A percentile compares a stretch with the other conserved stretches of the same genome.
Evolutionary conservation across 371 early-diverging fungal genomes (phyloP).

Genomic region (Lichtheimia ramosa): DNA sequence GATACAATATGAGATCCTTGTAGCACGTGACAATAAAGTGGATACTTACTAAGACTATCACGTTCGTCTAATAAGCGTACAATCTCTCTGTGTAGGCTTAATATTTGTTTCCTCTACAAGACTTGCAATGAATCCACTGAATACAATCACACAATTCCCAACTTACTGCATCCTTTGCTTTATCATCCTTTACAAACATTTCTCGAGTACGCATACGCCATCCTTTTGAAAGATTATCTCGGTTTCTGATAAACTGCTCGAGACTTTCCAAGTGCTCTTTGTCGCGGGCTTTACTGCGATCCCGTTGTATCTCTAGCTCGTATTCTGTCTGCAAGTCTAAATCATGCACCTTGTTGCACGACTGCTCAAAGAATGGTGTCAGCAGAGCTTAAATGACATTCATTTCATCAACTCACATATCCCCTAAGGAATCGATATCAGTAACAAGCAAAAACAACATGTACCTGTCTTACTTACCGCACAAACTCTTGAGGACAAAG

Average conservation of each 20-base stretch:
- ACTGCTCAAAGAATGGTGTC: neutral
- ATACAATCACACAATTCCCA: neutral
- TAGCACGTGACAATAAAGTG: too few species aligned
- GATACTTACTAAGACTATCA: too few species aligned
- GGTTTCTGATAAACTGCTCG: neutral
- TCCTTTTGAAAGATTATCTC: neutral
- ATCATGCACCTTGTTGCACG: slow-evolving; percentile 1
- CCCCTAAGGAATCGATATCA: too few species aligned
- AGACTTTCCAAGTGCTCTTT: slow-evolving; percentile 7
- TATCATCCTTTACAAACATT: neutral
- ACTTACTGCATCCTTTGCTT: neutral
- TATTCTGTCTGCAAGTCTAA: neutral
- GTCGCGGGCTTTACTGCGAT: slow-evolving; percentile 5
- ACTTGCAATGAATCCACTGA: too few species aligned
- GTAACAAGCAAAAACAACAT: too few species aligned
- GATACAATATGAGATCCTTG: too few species aligned
- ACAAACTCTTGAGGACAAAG: slow-evolving; percentile 13
- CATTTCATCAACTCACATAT: too few species aligned
- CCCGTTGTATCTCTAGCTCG: neutral
- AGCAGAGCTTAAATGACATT: too few species aligned
- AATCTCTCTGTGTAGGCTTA: too few species aligned
- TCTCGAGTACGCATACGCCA: slow-evolving; percentile 1
- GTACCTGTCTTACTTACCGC: neutral
- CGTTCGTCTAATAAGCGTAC: too few species aligned
- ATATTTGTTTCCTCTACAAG: too few species aligned